Conservation (phyloP, 352 stramenopile species). For the Phytophthora pinifolia region DNA sequence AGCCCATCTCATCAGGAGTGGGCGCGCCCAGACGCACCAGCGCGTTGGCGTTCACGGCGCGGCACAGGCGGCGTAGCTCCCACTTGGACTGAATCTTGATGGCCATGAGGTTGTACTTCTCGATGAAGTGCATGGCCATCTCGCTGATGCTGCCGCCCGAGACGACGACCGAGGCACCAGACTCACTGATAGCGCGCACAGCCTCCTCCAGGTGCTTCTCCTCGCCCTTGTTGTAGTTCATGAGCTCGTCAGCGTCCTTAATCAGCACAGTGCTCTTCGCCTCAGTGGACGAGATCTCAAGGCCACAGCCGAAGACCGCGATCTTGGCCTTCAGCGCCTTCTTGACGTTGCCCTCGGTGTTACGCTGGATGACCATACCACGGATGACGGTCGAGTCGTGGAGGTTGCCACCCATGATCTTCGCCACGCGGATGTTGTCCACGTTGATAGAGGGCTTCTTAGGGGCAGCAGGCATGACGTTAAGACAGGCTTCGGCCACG, state of each 20-base stretch:
- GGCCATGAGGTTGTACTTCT: slow-evolving; percentile 97
- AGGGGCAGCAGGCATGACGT: slow-evolving; percentile 88
- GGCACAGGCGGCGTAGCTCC: slow-evolving; percentile 97
- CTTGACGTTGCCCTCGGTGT: slow-evolving; percentile 93
- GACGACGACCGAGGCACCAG: slow-evolving; percentile 96
- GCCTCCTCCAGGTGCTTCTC: slow-evolving; percentile 98
- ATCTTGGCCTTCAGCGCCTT: slow-evolving; percentile 94
- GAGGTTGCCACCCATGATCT: slow-evolving; percentile 97
- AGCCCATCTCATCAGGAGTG: slow-evolving; percentile 98
- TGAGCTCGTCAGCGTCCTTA: slow-evolving; percentile 98
- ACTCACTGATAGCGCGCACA: slow-evolving; percentile 96
- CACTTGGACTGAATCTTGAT: slow-evolving; percentile 99
- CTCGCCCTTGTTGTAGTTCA: slow-evolving; percentile 99
- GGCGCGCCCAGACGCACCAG: slow-evolving; percentile 96
- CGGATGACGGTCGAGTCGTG: slow-evolving; percentile 96
- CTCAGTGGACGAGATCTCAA: slow-evolving; percentile 97
- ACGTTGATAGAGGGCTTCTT: slow-evolving; percentile 93
- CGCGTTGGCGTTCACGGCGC: slow-evolving; percentile 96
- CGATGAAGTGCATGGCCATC: slow-evolving; percentile 99
- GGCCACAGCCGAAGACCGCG: slow-evolving; percentile 96
- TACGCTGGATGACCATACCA: slow-evolving; percentile 96
- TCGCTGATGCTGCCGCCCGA: slow-evolving; percentile 96
- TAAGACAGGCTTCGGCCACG: slow-evolving; percentile 95
- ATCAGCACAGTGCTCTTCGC: slow-evolving; percentile 99
- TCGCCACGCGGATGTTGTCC: slow-evolving; percentile 98